These are phyloP conservation scores for Phialophora verrucosa DNA, from an alignment of 2,329 filamentous ascomycete species.

Conservation along the genomic window DNA sequence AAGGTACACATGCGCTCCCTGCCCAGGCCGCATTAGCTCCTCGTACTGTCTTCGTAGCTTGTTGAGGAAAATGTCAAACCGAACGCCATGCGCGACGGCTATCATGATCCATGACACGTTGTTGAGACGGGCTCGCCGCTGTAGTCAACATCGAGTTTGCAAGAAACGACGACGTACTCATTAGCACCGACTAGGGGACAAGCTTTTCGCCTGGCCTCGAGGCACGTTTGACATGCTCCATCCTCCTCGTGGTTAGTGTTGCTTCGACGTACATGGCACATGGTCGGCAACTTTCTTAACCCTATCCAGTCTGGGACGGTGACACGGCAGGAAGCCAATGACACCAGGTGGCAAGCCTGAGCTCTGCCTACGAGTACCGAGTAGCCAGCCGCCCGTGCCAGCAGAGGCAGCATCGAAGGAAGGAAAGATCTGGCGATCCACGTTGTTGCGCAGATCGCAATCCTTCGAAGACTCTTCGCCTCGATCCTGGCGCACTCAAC, in stretches of 20 bases:
- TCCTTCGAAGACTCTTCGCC: neutral
- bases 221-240: neutral
- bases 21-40: neutral
- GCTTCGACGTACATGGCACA: neutral
- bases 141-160: neutral
- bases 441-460: neutral
- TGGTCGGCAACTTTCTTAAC: neutral
- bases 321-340: neutral
- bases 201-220: neutral
- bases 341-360: neutral
- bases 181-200: neutral
- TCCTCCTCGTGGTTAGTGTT: neutral
- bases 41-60: neutral
- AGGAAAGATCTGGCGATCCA: constrained; percentile 1
- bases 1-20: neutral
- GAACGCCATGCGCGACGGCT: neutral
- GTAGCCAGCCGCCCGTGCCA: neutral
- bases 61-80: neutral
- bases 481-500: neutral
- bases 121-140: neutral
- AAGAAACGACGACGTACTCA: neutral
- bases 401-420: neutral
- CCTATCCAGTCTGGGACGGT: neutral
- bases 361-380: neutral
- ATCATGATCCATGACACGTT: neutral